A percentile compares a stretch with the other conserved stretches of the same genome.
phyloP scores from a whole-genome alignment of 2,329 filamentous ascomycete species.

The Colletotrichum liaoningense region DNA sequence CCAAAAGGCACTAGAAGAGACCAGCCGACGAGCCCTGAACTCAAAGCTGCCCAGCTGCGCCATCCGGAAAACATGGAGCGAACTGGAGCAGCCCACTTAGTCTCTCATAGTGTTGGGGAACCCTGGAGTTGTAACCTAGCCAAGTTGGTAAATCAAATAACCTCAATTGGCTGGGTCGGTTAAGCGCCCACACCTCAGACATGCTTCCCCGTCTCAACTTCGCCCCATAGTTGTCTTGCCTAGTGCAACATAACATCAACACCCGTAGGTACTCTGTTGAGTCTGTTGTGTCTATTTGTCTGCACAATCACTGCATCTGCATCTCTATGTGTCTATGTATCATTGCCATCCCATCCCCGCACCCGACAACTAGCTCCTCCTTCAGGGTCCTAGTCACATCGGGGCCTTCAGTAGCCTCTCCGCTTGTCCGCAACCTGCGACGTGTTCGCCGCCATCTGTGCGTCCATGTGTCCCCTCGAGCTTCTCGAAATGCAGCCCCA shows the following conservation, averaged over 20 bases:
- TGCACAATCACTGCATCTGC: not conserved
- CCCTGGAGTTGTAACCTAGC: not conserved
- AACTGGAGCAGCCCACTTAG: not conserved
- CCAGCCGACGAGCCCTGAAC: not conserved
- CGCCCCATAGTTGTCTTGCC: not conserved
- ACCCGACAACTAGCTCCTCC: slow-evolving; percentile 6
- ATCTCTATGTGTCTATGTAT: not conserved
- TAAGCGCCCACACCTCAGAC: slow-evolving; percentile 1
- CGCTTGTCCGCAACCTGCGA: not conserved
- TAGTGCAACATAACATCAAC: not conserved
- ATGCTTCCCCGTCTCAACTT: not conserved
- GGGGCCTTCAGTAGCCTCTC: not conserved
- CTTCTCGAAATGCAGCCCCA: not conserved
- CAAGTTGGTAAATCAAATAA: not conserved
- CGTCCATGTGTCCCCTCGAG: not conserved
- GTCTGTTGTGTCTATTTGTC: not conserved
- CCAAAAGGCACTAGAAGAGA: not conserved
- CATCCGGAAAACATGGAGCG: not conserved
- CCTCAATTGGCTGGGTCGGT: not conserved
- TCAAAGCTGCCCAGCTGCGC: not conserved
- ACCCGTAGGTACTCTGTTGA: not conserved
- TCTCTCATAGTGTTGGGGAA: not conserved
- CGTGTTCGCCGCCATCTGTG: not conserved
- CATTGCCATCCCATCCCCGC: slow-evolving; percentile 5
- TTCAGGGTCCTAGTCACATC: not conserved